These are phyloP conservation scores for Wickerhamia fluorescens DNA, from an alignment of 805 yeast species.

Conservation along the genomic window DNA sequence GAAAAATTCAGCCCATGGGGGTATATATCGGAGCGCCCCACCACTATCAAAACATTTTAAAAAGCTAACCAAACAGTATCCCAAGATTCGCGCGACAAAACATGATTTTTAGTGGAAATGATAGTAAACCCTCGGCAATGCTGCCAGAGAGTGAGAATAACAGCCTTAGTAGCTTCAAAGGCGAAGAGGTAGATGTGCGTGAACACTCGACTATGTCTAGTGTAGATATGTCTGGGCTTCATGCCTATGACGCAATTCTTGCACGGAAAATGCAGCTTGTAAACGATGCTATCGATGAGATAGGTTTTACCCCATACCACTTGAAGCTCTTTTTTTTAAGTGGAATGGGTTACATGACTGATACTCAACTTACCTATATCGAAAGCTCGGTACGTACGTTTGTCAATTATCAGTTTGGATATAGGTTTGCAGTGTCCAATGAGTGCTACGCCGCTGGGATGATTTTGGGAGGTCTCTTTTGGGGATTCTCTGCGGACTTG, in stretches of 20 bases:
- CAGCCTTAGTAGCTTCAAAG: too few species aligned
- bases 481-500: constrained; percentile 45
- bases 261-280: constrained; percentile 21
- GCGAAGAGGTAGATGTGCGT: too few species aligned
- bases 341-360: constrained; percentile 34
- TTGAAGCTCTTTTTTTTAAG: constrained; percentile 26
- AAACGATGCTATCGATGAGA: constrained; percentile 27
- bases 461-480: constrained; percentile 45
- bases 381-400: constrained; percentile 41
- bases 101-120: too few species aligned
- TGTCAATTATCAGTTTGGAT: constrained; percentile 42
- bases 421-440: constrained; percentile 35
- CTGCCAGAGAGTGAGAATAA: too few species aligned
- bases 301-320: constrained; percentile 44
- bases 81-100: too few species aligned
- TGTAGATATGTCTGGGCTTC: constrained; percentile 9
- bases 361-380: constrained; percentile 43
- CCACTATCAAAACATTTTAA: too few species aligned
- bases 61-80: too few species aligned
- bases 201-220: constrained; percentile 6
- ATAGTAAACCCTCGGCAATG: too few species aligned
- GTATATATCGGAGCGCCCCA: too few species aligned
- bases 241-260: constrained; percentile 10
- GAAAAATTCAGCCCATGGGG: too few species aligned
- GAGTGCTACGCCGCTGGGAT: constrained; percentile 34